Percentiles rank a stretch among this genome's conserved stretches.
These are phyloP conservation scores for Clarireedia paspali DNA, from an alignment of 2,329 filamentous ascomycete species.

Conservation along the genomic window DNA sequence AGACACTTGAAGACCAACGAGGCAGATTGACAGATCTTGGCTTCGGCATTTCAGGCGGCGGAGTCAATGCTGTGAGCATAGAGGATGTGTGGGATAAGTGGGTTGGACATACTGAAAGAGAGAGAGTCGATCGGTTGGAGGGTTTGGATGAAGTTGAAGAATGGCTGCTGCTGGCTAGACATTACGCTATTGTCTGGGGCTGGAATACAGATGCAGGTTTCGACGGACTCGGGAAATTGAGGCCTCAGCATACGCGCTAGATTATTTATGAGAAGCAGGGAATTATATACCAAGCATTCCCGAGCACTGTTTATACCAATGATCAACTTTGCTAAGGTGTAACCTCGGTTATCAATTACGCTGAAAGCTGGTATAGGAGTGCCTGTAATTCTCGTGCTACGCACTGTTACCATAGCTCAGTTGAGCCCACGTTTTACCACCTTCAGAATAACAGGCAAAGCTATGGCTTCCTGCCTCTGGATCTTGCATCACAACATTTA, in stretches of 20 bases:
- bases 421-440: not conserved
- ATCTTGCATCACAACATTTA: not conserved
- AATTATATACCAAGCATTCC: not conserved
- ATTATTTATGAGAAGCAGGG: not conserved
- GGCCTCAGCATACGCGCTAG: not conserved
- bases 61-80: slow-evolving; percentile 51
- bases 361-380: not conserved
- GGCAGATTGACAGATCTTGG: slow-evolving; percentile 58
- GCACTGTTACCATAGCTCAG: not conserved
- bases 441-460: not conserved
- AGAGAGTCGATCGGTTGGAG: slow-evolving; percentile 70
- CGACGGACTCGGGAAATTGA: not conserved
- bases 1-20: slow-evolving; percentile 59
- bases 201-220: slow-evolving; percentile 41
- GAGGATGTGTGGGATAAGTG: slow-evolving; percentile 71
- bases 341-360: not conserved
- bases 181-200: slow-evolving; percentile 89
- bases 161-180: slow-evolving; percentile 76
- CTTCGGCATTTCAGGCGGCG: slow-evolving; percentile 39
- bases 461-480: not conserved
- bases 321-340: not conserved
- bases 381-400: not conserved
- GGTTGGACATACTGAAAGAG: slow-evolving; percentile 64
- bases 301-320: not conserved
- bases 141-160: slow-evolving; percentile 95